phyloP scores from a whole-genome alignment of 192 early-diverging fungal genomes.

The Umbelopsis vinacea region DNA sequence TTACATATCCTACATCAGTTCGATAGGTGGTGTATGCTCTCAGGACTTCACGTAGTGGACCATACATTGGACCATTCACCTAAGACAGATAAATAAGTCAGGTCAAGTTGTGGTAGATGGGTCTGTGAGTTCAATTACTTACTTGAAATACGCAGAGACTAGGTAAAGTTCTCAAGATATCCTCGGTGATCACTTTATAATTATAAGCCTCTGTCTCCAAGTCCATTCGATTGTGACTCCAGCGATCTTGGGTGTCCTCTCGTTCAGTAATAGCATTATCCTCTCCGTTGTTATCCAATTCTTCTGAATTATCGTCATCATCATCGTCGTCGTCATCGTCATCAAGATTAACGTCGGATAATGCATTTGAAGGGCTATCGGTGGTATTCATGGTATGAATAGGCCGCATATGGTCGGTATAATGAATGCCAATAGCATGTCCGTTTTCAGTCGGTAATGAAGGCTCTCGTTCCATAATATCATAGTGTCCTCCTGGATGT shows the following conservation, averaged over 20 bases:
- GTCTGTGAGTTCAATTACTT: too few relatives aligned
- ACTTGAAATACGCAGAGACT: conserved; percentile 47
- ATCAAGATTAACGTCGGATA: conserved; percentile 2
- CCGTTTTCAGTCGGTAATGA: neutral
- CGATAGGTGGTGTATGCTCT: conserved; percentile 45
- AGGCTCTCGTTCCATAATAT: conserved; percentile 10
- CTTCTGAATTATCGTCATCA: conserved; percentile 24
- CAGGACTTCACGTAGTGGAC: conserved; percentile 35
- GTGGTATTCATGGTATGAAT: neutral
- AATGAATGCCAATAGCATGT: neutral
- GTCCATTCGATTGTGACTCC: neutral
- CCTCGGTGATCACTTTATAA: conserved; percentile 40
- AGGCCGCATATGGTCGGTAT: neutral
- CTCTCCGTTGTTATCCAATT: conserved; percentile 1
- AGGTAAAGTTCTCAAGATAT: conserved; percentile 42
- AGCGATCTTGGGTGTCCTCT: neutral
- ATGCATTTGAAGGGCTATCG: neutral
- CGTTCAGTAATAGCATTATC: conserved; percentile 19
- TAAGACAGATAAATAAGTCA: conserved; percentile 8
- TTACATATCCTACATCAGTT: conserved; percentile 38
- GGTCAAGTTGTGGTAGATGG: too few relatives aligned
- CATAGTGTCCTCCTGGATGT: neutral
- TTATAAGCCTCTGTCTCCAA: conserved; percentile 10
- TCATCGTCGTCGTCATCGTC: conserved; percentile 11
- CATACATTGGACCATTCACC: conserved; percentile 46